phyloP scores from a whole-genome alignment of 1,139 yeast genomes.

The Zygosaccharomyces pseudobailii region DNA sequence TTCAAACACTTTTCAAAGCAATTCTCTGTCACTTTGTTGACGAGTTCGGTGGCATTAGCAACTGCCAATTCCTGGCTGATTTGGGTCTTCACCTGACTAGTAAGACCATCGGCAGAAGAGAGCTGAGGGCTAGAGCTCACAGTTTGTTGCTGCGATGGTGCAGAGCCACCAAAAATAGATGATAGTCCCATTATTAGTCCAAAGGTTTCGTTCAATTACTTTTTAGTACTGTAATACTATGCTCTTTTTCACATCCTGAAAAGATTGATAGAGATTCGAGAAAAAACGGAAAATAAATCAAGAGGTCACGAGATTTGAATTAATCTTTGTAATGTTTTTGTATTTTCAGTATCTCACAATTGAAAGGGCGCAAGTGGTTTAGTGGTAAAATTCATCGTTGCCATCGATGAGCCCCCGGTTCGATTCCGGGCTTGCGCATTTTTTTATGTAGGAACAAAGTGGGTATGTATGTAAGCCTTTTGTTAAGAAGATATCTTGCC shows the following conservation, averaged over 20 bases:
- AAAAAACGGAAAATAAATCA: neutral
- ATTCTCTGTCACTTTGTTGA: constrained; percentile 80
- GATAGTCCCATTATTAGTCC: constrained; percentile 34
- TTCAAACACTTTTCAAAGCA: constrained; percentile 77
- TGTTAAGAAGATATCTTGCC: too few relatives aligned
- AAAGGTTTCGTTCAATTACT: too few relatives aligned
- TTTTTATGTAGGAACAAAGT: neutral
- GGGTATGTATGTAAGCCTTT: too few relatives aligned
- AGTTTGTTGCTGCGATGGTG: constrained; percentile 31
- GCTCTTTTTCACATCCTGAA: too few relatives aligned
- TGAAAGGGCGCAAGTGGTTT: constrained; percentile 4
- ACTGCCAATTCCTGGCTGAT: constrained; percentile 81
- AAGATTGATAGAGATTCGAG: too few relatives aligned
- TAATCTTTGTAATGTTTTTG: too few relatives aligned
- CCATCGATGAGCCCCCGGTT: constrained; percentile 7
- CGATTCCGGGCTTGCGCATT: constrained; percentile 5
- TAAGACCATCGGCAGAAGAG: constrained; percentile 37
- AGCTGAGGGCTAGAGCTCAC: constrained; percentile 13
- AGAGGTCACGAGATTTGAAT: neutral
- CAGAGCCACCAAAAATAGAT: constrained; percentile 41
- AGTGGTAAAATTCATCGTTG: constrained; percentile 6
- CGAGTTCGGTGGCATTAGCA: constrained; percentile 83
- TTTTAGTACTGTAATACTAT: too few relatives aligned
- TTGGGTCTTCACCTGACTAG: constrained; percentile 63
- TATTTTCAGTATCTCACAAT: too few relatives aligned